Percentiles rank a stretch among this genome's conserved stretches.
phyloP scores from a whole-genome alignment of 805 yeast genomes.

The Saccharomycopsis selenospora region DNA sequence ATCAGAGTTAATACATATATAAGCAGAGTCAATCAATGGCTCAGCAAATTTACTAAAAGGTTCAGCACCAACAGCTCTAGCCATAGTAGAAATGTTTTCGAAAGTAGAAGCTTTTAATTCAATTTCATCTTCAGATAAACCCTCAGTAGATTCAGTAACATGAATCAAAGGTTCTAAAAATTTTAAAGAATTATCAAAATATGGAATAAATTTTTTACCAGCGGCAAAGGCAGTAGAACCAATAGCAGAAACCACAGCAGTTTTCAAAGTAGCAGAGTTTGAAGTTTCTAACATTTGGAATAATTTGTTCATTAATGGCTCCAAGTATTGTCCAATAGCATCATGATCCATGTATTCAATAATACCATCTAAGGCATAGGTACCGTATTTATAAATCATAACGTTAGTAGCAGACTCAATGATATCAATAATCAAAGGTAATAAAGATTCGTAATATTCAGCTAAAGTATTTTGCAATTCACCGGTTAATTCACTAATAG shows the following conservation, averaged over 20 bases:
- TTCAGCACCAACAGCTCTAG: constrained; percentile 92
- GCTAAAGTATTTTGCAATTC: constrained; percentile 84
- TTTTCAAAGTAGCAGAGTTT: constrained; percentile 52
- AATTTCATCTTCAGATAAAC: constrained; percentile 79
- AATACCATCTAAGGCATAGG: constrained; percentile 84
- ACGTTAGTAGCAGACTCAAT: constrained; percentile 81
- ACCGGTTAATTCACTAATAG: constrained; percentile 68
- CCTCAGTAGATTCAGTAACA: constrained; percentile 60
- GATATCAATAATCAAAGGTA: constrained; percentile 80
- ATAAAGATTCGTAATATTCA: constrained; percentile 69
- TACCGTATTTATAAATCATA: constrained; percentile 83
- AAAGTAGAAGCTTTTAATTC: constrained; percentile 88
- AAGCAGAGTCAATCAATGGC: constrained; percentile 84
- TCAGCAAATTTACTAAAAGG: constrained; percentile 79
- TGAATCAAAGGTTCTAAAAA: constrained; percentile 76
- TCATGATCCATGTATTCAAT: constrained; percentile 88
- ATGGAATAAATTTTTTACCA: constrained; percentile 82
- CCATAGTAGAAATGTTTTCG: constrained; percentile 91
- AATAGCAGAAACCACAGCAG: constrained; percentile 86
- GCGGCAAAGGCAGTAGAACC: constrained; percentile 97
- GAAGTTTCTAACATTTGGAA: constrained; percentile 76
- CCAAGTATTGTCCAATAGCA: constrained; percentile 73
- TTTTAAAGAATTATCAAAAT: constrained; percentile 73
- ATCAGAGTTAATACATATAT: constrained; percentile 66
- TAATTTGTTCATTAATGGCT: constrained; percentile 83